A percentile compares a stretch with the other conserved stretches of the same genome.
Evolutionary conservation across 1,284 basidiomycete genomes (phyloP).

Genomic region (Boletus semigastroideus): DNA sequence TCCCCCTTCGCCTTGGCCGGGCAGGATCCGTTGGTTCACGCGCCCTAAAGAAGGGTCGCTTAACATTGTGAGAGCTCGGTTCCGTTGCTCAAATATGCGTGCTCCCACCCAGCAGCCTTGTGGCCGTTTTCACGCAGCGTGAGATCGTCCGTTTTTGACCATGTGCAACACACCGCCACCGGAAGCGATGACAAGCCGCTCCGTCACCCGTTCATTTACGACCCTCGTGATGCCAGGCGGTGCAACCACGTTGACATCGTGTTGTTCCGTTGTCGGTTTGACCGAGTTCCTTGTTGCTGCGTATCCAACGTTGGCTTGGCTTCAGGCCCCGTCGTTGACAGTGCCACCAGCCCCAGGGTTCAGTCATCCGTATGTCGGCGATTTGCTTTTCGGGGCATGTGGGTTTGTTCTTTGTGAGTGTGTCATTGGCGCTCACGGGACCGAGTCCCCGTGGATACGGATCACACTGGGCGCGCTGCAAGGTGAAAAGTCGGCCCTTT

Average conservation of each 20-base stretch:
- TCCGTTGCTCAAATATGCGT: background rate
- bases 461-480: background rate
- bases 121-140: slow-evolving; percentile 1
- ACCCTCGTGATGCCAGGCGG: slow-evolving; percentile 1
- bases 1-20: background rate
- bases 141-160: slow-evolving; percentile 1
- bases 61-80: slow-evolving; percentile 2
- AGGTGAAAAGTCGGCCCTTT: slow-evolving; percentile 1
- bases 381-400: background rate
- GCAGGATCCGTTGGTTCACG: background rate
- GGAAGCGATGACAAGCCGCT: background rate
- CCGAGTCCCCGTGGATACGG: slow-evolving; percentile 1
- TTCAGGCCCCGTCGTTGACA: background rate
- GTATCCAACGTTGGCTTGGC: background rate
- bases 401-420: background rate
- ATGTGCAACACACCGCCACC: slow-evolving; percentile 8
- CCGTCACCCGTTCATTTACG: background rate
- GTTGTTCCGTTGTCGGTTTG: slow-evolving; percentile 15
- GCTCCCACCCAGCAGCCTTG: background rate
- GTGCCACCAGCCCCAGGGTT: background rate
- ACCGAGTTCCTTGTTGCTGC: slow-evolving; percentile 2
- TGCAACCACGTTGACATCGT: slow-evolving; percentile 2
- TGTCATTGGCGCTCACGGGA: background rate
- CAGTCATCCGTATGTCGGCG: slow-evolving; percentile 1
- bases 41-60: background rate